A percentile compares a stretch with the other conserved stretches of the same genome.
phyloP scores from a whole-genome alignment of 805 yeast species.

The Suhomyces faveliae region DNA sequence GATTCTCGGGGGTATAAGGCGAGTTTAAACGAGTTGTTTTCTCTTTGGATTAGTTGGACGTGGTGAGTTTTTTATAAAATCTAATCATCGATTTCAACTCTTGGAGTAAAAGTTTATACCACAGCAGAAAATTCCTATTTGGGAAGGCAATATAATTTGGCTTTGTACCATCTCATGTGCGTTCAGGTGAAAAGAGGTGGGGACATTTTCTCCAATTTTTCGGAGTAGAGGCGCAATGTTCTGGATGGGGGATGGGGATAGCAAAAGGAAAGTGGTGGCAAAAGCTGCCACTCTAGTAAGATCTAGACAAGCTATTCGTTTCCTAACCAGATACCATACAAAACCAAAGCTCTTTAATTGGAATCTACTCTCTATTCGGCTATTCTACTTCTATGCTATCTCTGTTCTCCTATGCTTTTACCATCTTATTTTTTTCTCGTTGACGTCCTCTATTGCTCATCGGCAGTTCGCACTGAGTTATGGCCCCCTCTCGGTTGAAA shows the following conservation, averaged over 20 bases:
- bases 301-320: no score
- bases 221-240: slow-evolving; percentile 1
- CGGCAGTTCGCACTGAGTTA: no score
- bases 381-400: no score
- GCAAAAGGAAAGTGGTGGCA: not conserved
- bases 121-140: slow-evolving; percentile 2
- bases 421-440: no score
- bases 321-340: no score
- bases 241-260: not conserved
- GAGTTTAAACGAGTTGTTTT: not conserved
- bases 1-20: no score
- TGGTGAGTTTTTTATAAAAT: not conserved
- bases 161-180: slow-evolving; percentile 1
- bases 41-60: not conserved
- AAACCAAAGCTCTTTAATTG: no score
- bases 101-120: not conserved
- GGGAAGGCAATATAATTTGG: not conserved
- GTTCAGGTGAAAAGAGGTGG: not conserved
- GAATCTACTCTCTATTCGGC: no score
- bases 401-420: no score
- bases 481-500: no score
- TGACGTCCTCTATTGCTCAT: not conserved
- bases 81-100: not conserved
- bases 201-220: not conserved
- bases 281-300: no score